These are phyloP conservation scores for Colletotrichum orchidophilum DNA, from an alignment of 2,329 filamentous ascomycete species.

Conservation along the genomic window DNA sequence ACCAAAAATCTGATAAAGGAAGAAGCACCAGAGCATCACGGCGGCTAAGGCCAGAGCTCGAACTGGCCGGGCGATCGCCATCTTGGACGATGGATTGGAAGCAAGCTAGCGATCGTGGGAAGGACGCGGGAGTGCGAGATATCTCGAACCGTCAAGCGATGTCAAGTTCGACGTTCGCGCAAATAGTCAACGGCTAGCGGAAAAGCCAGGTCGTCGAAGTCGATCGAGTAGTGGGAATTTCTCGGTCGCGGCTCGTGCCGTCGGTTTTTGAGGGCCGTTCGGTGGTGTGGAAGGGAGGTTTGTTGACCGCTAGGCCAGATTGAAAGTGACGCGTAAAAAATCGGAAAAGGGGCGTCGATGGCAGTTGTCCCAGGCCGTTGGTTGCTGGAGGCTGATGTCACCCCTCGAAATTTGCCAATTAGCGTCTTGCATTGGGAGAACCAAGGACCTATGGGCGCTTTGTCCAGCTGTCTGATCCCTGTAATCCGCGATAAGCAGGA, in stretches of 20 bases:
- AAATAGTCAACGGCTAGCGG: conserved; percentile 14
- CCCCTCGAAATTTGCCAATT: conserved; percentile 31
- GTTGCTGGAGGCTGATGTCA: conserved; percentile 33
- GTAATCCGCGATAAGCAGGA: conserved; percentile 24
- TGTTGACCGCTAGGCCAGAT: conserved; percentile 16
- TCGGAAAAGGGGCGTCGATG: conserved; percentile 29
- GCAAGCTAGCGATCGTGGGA: conserved; percentile 1
- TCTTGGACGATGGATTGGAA: conserved; percentile 51
- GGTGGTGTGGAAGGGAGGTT: conserved; percentile 19
- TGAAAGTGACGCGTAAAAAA: conserved; percentile 26
- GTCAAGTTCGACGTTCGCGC: conserved; percentile 14
- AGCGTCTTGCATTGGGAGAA: conserved; percentile 11
- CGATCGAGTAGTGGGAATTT: not conserved
- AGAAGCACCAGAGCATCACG: conserved; percentile 78
- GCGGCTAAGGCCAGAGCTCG: conserved; percentile 79
- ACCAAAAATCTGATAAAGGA: conserved; percentile 79
- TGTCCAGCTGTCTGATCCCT: conserved; percentile 21
- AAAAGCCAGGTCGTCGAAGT: conserved; percentile 19
- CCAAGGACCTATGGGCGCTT: conserved; percentile 13
- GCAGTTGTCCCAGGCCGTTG: conserved; percentile 16
- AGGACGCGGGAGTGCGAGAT: not conserved
- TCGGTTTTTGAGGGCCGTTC: conserved; percentile 15
- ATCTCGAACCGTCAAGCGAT: conserved; percentile 4
- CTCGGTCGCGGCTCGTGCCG: conserved; percentile 28
- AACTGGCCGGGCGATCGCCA: conserved; percentile 88